phyloP scores from a whole-genome alignment of 169 alveolate species.

The Plasmodium berghei region DNA sequence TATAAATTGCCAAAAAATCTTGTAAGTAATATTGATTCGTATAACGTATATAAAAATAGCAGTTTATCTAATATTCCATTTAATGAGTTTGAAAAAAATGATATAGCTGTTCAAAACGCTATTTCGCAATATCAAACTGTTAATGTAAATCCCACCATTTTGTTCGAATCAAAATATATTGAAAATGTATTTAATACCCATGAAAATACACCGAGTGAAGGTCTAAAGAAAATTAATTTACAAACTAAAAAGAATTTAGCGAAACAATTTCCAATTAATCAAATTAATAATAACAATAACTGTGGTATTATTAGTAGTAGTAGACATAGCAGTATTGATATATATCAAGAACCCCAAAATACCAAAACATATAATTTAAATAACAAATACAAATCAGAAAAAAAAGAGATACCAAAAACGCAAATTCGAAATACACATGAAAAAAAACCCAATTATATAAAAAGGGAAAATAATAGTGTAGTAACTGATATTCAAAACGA shows the following conservation, averaged over 20 bases:
- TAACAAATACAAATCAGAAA: neutral
- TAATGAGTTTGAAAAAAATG: constrained; percentile 9
- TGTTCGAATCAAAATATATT: constrained; percentile 41
- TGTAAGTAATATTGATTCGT: constrained; percentile 8
- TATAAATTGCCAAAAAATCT: too few relatives aligned
- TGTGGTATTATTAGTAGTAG: neutral
- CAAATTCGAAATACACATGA: neutral
- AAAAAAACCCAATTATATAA: neutral
- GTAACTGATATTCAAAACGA: neutral
- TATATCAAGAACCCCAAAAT: neutral
- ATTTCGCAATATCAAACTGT: constrained; percentile 11
- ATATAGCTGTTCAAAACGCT: neutral
- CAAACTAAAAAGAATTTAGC: neutral
- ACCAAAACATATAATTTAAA: neutral
- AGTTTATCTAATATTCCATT: constrained; percentile 22
- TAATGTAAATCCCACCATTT: constrained; percentile 27
- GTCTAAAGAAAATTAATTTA: neutral
- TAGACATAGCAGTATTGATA: neutral
- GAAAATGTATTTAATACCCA: constrained; percentile 7
- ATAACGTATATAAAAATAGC: constrained; percentile 22
- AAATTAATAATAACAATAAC: neutral
- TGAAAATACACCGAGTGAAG: neutral
- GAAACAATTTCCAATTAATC: neutral
- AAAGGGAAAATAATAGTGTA: neutral
- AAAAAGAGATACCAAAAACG: neutral